These are phyloP conservation scores for Scolecobasidium constrictum DNA, from an alignment of 2,329 filamentous ascomycete species.

Conservation along the genomic window DNA sequence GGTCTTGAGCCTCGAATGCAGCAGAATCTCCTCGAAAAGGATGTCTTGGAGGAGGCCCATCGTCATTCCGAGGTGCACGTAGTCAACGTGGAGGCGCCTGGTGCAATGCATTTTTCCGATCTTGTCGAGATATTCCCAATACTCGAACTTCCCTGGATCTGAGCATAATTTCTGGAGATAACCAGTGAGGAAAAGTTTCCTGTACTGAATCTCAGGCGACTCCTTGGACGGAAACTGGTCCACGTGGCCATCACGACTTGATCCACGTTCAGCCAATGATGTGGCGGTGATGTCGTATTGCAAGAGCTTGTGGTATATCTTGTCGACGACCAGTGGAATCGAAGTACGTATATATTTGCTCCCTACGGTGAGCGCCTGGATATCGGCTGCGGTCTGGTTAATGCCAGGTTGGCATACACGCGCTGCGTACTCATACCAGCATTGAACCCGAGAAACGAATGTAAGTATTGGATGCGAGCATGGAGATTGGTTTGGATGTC, in stretches of 20 bases:
- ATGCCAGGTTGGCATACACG: neutral
- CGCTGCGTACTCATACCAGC: slow-evolving; percentile 42
- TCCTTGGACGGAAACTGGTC: slow-evolving; percentile 54
- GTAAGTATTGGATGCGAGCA: slow-evolving; percentile 58
- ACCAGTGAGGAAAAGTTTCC: slow-evolving; percentile 63
- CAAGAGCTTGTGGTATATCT: slow-evolving; percentile 72
- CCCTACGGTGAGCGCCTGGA: slow-evolving; percentile 57
- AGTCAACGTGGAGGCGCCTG: slow-evolving; percentile 67
- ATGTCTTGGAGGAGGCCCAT: slow-evolving; percentile 70
- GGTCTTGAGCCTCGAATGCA: slow-evolving; percentile 55
- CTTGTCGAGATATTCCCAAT: slow-evolving; percentile 78
- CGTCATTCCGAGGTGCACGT: slow-evolving; percentile 63
- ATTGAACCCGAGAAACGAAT: slow-evolving; percentile 66
- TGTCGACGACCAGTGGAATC: slow-evolving; percentile 73
- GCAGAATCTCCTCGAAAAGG: slow-evolving; percentile 64
- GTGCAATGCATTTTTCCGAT: slow-evolving; percentile 72
- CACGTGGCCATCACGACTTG: slow-evolving; percentile 47
- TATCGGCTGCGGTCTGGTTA: slow-evolving; percentile 45
- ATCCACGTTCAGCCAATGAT: slow-evolving; percentile 53
- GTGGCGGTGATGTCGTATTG: slow-evolving; percentile 74
- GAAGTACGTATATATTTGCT: slow-evolving; percentile 71
- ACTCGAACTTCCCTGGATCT: slow-evolving; percentile 63
- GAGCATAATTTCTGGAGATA: slow-evolving; percentile 66
- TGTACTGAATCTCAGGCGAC: slow-evolving; percentile 62
- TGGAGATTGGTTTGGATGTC: slow-evolving; percentile 62